These are phyloP conservation scores for Cutaneotrichosporon daszewskae DNA, from an alignment of 1,284 basidiomycete species.

Conservation along the genomic window DNA sequence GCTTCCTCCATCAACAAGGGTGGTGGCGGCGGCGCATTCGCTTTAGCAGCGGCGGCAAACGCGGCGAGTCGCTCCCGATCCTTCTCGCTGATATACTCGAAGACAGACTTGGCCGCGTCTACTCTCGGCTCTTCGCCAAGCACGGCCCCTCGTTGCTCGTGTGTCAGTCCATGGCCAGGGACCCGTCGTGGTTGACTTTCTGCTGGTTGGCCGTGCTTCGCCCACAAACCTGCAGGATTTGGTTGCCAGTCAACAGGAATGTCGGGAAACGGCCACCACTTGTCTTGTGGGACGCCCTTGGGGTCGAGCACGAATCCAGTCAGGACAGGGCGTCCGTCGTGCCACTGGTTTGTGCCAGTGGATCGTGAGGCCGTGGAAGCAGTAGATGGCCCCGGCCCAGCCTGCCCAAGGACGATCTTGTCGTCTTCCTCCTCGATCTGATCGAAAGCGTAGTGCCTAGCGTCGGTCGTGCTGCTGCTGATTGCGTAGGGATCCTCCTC, in stretches of 20 bases:
- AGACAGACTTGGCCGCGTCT: slow-evolving; percentile 59
- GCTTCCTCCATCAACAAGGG: slow-evolving; percentile 21
- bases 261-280: slow-evolving; percentile 69
- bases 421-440: slow-evolving; percentile 59
- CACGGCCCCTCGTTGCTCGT: slow-evolving; percentile 61
- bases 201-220: slow-evolving; percentile 36
- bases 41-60: slow-evolving; percentile 48
- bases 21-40: slow-evolving; percentile 13
- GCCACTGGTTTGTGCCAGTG: slow-evolving; percentile 52
- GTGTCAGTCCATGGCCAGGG: slow-evolving; percentile 33
- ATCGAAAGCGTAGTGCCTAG: slow-evolving; percentile 62
- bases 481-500: slow-evolving; percentile 83
- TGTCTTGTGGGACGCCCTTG: slow-evolving; percentile 63
- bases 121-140: slow-evolving; percentile 72
- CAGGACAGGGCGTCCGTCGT: slow-evolving; percentile 68
- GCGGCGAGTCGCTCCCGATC: slow-evolving; percentile 76
- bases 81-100: slow-evolving; percentile 87
- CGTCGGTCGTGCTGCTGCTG: slow-evolving; percentile 42
- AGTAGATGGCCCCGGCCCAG: background rate
- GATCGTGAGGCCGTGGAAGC: background rate
- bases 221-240: slow-evolving; percentile 74
- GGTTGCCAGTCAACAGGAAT: slow-evolving; percentile 79
- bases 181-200: slow-evolving; percentile 19
- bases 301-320: slow-evolving; percentile 68
- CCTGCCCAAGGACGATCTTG: slow-evolving; percentile 35